These are phyloP conservation scores for Ailanthus altissimus DNA, from an alignment of 345 rosid species.

Conservation along the genomic window DNA sequence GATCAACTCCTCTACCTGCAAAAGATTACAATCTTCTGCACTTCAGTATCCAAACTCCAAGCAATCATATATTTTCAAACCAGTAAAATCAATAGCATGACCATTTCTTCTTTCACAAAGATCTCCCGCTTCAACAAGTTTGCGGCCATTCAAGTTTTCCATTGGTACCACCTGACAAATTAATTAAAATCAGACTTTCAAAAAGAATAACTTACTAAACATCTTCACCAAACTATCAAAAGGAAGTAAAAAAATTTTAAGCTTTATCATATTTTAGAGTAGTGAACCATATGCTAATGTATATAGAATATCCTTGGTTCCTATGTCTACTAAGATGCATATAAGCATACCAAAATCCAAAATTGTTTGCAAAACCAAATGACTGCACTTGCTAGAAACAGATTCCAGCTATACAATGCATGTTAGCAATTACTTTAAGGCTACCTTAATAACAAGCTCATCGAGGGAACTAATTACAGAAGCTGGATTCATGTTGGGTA, in stretches of 20 bases:
- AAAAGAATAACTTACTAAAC: constrained; percentile 7
- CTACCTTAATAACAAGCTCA: constrained; percentile 83
- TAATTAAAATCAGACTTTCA: constrained; percentile 18
- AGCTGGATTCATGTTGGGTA: constrained; percentile 45
- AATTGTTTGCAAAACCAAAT: neutral
- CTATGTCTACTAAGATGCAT: neutral
- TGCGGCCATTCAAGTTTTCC: constrained; percentile 93
- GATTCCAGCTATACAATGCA: neutral
- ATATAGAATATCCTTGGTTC: neutral
- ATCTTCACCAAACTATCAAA: neutral
- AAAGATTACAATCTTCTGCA: constrained; percentile 16
- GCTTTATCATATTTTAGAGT: neutral
- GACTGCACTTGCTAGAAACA: neutral
- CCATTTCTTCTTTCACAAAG: constrained; percentile 98
- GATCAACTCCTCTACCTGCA: constrained; percentile 97
- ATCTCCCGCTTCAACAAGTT: constrained; percentile 89
- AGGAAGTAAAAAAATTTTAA: neutral
- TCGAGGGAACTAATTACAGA: constrained; percentile 53
- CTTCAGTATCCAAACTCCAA: constrained; percentile 12
- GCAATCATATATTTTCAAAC: constrained; percentile 10
- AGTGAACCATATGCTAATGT: too few relatives aligned
- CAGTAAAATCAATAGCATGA: constrained; percentile 20
- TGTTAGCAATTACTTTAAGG: neutral
- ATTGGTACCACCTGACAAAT: constrained; percentile 76
- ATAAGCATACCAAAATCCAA: neutral